Evolutionary conservation across 2,329 filamentous ascomycete species (phyloP), one percentile per base, ranked within the genome.

Genomic region (Sporothrix brunneoviolacea): DNA sequence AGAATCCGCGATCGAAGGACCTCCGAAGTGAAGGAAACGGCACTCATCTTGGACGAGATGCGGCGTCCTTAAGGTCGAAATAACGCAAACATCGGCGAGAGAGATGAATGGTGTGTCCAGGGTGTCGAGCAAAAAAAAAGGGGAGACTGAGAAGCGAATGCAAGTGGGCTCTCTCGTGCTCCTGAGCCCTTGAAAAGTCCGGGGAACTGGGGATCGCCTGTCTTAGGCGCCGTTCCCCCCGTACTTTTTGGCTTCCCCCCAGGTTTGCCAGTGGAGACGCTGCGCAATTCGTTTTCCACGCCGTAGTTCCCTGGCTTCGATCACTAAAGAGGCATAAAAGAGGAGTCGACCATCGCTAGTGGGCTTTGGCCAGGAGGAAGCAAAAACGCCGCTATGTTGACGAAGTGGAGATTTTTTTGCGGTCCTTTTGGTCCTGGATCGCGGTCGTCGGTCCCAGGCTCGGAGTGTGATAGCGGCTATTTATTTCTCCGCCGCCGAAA

Each of bases 1-100:
- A 18, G 50, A 32, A 56, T 35, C 36, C 57, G 59, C 53, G 55
- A 49, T 47, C 60, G 58, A 44, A 58, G 50, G 52, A 56, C 55
- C 54, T 62, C 55, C 15, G 56, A 56, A 33, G 52, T 51, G 39
- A 51, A 27, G 28, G 15, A 24, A 18, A 21, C 46, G 16, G 30
- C 12, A 19, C 21, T 35, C 46, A 48, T 48, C 18, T 24, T 28
- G 36, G 28, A 33, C 24, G 24, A 6, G 24, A 5, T 10, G 24
- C 5, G 24, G 24, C 12, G 42, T 24, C 7, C 28, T 12, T 15
- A 22, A 15, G 8, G 6, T 36, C 27, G 30, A 28, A 28, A 28
- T 28, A 28, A 28, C 10, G 24, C 24, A 10, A 28, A 28, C 24
- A 28, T 28, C 24, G 10, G 24, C 24, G 24, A 28, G 10, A 28